Percentiles rank a stretch among this genome's conserved stretches.
Conservation (phyloP, 139 green algal genomes). For the Desmodesmus armatus region DNA sequence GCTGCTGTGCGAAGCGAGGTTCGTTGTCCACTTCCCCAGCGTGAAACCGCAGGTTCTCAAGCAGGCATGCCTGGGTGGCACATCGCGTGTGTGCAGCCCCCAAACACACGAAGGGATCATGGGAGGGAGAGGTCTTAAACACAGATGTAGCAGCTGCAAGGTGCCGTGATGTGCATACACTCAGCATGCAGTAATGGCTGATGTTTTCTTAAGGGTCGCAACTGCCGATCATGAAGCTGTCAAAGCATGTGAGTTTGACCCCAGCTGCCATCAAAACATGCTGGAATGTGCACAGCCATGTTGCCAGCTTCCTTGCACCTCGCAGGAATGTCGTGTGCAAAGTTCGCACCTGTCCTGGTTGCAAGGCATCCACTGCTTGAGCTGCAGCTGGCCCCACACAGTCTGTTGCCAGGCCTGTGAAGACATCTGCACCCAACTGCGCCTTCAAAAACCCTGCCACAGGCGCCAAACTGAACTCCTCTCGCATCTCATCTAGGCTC, state of each 20-base stretch:
- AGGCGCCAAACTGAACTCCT: conserved; percentile 7
- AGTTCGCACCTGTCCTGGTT: conserved; percentile 13
- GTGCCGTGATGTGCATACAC: background rate
- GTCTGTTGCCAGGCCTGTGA: conserved; percentile 8
- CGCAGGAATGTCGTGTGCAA: background rate
- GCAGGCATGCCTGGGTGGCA: conserved; percentile 36
- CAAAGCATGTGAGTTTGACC: too few species aligned
- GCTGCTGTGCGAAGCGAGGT: conserved; percentile 48
- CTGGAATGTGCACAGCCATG: too few species aligned
- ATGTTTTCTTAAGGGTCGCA: background rate
- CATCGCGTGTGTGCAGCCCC: background rate
- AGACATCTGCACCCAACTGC: background rate
- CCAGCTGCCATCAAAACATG: too few species aligned
- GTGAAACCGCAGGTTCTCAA: conserved; percentile 76
- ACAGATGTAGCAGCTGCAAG: background rate
- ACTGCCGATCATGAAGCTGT: background rate
- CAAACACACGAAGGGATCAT: background rate
- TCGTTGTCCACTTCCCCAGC: conserved; percentile 55
- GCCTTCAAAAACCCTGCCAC: background rate
- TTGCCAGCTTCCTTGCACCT: background rate
- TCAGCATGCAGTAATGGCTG: background rate
- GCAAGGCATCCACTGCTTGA: background rate
- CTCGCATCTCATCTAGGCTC: background rate
- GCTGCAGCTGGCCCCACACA: conserved; percentile 9
- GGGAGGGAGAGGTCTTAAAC: background rate